These are phyloP conservation scores for Hericium coralloides DNA, from an alignment of 768 basidiomycete genomes.

Conservation along the genomic window DNA sequence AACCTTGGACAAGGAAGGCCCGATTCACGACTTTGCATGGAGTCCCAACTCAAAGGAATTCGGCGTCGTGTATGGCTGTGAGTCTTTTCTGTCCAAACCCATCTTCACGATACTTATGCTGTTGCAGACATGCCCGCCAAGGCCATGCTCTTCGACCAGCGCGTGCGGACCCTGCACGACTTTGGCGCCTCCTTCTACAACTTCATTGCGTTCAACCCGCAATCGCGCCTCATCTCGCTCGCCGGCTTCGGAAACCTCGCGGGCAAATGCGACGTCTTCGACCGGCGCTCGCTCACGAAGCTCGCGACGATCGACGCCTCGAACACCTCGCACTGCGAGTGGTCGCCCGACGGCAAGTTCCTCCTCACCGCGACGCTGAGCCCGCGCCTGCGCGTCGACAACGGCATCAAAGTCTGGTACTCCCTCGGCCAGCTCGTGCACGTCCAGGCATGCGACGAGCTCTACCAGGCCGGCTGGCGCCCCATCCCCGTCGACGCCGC, in stretches of 20 bases:
- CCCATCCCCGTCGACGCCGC: conserved; percentile 60
- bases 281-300: conserved; percentile 77
- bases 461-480: conserved; percentile 85
- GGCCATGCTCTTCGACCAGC: conserved; percentile 83
- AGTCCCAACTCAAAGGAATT: conserved; percentile 97
- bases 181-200: conserved; percentile 89
- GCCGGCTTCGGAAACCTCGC: conserved; percentile 97
- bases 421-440: conserved; percentile 85
- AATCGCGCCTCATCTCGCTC: conserved; percentile 78
- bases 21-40: conserved; percentile 95
- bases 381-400: conserved; percentile 92
- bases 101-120: conserved; percentile 1
- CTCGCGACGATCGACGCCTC: conserved; percentile 77
- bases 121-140: conserved; percentile 88
- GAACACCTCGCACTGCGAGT: conserved; percentile 90
- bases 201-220: conserved; percentile 91
- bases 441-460: conserved; percentile 72
- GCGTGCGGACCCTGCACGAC: conserved; percentile 80
- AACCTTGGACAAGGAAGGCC: conserved; percentile 88
- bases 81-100: conserved; percentile 24
- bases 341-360: conserved; percentile 91
- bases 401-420: conserved; percentile 95
- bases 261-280: conserved; percentile 88
- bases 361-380: conserved; percentile 94
- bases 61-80: conserved; percentile 93